phyloP scores from a whole-genome alignment of 2,329 filamentous ascomycete genomes.

The Cryoendolithus antarcticus region DNA sequence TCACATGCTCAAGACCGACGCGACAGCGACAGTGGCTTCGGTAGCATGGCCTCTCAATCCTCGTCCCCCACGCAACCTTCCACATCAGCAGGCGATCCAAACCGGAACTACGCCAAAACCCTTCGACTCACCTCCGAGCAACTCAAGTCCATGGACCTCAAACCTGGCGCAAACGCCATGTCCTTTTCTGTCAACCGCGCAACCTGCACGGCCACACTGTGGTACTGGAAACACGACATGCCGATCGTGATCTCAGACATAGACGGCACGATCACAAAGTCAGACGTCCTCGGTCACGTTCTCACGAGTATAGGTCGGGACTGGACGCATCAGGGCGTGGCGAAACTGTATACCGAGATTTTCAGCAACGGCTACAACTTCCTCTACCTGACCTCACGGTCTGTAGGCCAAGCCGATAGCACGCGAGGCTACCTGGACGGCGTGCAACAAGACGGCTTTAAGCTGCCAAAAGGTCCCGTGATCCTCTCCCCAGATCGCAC shows the following conservation, averaged over 20 bases:
- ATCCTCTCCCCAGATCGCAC: slow-evolving; percentile 92
- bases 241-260: slow-evolving; percentile 98
- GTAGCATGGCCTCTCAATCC: slow-evolving; percentile 45
- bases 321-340: slow-evolving; percentile 94
- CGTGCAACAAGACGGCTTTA: slow-evolving; percentile 76
- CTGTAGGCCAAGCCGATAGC: slow-evolving; percentile 83
- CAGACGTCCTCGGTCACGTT: slow-evolving; percentile 56
- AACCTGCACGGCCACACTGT: slow-evolving; percentile 86
- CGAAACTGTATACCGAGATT: slow-evolving; percentile 95
- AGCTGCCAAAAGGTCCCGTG: slow-evolving; percentile 76
- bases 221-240: slow-evolving; percentile 79
- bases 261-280: slow-evolving; percentile 95
- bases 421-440: slow-evolving; percentile 84
- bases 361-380: slow-evolving; percentile 95
- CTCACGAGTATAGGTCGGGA: slow-evolving; percentile 93
- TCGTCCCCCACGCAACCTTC: slow-evolving; percentile 30
- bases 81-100: slow-evolving; percentile 49
- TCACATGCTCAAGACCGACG: slow-evolving; percentile 45
- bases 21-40: slow-evolving; percentile 59
- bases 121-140: slow-evolving; percentile 90
- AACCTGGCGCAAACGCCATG: slow-evolving; percentile 80
- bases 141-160: slow-evolving; percentile 71
- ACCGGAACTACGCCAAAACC: slow-evolving; percentile 90
- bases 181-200: slow-evolving; percentile 93
- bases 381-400: slow-evolving; percentile 90